These are phyloP conservation scores for Microstegium vimineum DNA, from an alignment of 176 grass and related monocot genomes.

Conservation along the genomic window DNA sequence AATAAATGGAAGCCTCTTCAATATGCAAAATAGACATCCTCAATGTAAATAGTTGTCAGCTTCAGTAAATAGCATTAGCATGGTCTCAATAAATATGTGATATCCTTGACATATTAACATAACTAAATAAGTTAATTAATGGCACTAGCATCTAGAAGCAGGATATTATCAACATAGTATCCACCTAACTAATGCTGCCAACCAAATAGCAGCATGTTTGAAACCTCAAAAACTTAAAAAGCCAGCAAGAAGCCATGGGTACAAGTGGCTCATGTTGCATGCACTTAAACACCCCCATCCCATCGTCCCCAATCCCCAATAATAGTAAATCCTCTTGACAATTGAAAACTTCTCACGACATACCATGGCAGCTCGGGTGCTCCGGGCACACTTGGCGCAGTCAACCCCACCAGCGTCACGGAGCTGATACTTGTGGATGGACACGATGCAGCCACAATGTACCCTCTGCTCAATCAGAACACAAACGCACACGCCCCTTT, in stretches of 20 bases:
- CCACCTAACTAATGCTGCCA: slow-evolving; percentile 28
- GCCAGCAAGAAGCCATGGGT: not conserved
- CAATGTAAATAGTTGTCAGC: not conserved
- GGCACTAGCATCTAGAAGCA: slow-evolving; percentile 3
- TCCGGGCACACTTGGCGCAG: slow-evolving; percentile 69
- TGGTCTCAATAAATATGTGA: not conserved
- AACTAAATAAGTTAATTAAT: slow-evolving; percentile 11
- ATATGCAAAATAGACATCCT: not conserved
- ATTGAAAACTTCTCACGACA: not conserved
- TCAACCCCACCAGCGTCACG: slow-evolving; percentile 95
- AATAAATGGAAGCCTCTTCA: slow-evolving; percentile 3
- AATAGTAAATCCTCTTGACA: slow-evolving; percentile 13
- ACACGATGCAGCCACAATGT: slow-evolving; percentile 98
- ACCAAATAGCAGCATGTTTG: slow-evolving; percentile 16
- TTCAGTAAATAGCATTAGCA: not conserved
- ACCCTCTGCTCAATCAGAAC: slow-evolving; percentile 51
- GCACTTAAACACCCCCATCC: not conserved
- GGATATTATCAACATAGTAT: slow-evolving; percentile 14
- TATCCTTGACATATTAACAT: not conserved
- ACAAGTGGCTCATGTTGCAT: not conserved
- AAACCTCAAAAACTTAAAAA: not conserved
- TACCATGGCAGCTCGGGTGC: slow-evolving; percentile 41
- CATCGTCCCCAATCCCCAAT: not conserved
- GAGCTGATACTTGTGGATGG: slow-evolving; percentile 57
- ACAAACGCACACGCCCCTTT: not conserved